phyloP scores from a whole-genome alignment of 2,329 filamentous ascomycete genomes.

The Trichophyton verrucosum region DNA sequence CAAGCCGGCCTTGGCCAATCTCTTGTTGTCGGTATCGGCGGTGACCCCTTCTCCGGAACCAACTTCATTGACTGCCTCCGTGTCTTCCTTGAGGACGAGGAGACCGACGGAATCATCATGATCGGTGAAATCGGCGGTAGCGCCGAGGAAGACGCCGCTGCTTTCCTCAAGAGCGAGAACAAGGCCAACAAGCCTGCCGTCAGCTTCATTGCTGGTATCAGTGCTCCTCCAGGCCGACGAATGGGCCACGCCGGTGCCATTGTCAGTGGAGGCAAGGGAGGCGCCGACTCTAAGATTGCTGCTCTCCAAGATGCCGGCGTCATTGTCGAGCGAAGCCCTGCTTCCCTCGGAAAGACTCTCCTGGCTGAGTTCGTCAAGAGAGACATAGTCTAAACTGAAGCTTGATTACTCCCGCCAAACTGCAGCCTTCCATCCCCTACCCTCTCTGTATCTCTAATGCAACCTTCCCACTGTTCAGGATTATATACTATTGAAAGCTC shows the following conservation, averaged over 20 bases:
- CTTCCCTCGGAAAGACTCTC: constrained; percentile 80
- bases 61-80: constrained; percentile 99
- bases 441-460: not conserved
- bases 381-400: constrained; percentile 59
- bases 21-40: constrained; percentile 93
- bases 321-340: constrained; percentile 89
- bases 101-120: constrained; percentile 99
- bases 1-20: constrained; percentile 94
- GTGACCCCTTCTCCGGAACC: constrained; percentile 96
- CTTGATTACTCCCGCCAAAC: not conserved
- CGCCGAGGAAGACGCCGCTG: constrained; percentile 94
- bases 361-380: constrained; percentile 92
- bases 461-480: not conserved
- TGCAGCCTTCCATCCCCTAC: not conserved
- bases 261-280: constrained; percentile 93
- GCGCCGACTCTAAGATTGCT: constrained; percentile 94
- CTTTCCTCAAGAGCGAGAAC: constrained; percentile 89
- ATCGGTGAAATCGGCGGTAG: constrained; percentile 98
- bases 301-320: constrained; percentile 89
- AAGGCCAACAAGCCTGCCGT: constrained; percentile 90
- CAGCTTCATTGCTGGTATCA: constrained; percentile 97
- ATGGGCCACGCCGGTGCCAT: constrained; percentile 99
- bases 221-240: constrained; percentile 83
- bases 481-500: constrained; percentile 1
- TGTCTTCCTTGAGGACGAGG: constrained; percentile 88